Conservation (phyloP, 257 asterid genomes). For the Coffea eugenioides region DNA sequence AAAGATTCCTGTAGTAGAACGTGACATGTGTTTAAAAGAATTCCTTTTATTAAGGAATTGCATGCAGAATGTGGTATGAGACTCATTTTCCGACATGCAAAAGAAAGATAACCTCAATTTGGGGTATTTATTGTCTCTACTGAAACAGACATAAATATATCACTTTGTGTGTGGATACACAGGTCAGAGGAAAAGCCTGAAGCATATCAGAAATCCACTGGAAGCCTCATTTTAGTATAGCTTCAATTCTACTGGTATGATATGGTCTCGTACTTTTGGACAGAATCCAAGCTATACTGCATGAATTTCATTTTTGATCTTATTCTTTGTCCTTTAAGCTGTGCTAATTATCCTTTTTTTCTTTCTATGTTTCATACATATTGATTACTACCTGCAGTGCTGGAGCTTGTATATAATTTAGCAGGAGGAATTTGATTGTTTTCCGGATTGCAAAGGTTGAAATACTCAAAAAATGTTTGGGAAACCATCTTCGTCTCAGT, state of each 20-base stretch:
- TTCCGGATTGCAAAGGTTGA: constrained; percentile 18
- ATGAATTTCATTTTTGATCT: neutral
- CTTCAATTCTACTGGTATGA: constrained; percentile 16
- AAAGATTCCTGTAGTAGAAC: constrained; percentile 81
- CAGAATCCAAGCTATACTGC: neutral
- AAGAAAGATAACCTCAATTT: neutral
- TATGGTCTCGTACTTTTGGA: neutral
- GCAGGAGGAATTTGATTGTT: neutral
- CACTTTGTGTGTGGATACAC: constrained; percentile 17
- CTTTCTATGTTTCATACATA: neutral
- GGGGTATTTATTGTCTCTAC: neutral
- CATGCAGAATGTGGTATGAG: constrained; percentile 76
- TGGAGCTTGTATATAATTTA: neutral
- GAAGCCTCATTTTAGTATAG: constrained; percentile 9
- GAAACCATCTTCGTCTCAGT: constrained; percentile 62
- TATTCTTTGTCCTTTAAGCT: neutral
- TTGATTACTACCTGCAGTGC: neutral
- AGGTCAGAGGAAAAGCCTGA: constrained; percentile 63
- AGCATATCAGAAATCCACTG: neutral
- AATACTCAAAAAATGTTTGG: constrained; percentile 50
- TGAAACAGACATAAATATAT: neutral
- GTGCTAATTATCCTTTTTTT: neutral
- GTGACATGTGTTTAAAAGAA: constrained; percentile 78
- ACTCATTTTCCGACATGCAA: neutral
- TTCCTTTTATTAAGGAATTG: constrained; percentile 67